Percentiles rank a stretch among this genome's conserved stretches.
Evolutionary conservation across 2,329 filamentous ascomycete species (phyloP).

Genomic region (Exophiala calicioides): DNA sequence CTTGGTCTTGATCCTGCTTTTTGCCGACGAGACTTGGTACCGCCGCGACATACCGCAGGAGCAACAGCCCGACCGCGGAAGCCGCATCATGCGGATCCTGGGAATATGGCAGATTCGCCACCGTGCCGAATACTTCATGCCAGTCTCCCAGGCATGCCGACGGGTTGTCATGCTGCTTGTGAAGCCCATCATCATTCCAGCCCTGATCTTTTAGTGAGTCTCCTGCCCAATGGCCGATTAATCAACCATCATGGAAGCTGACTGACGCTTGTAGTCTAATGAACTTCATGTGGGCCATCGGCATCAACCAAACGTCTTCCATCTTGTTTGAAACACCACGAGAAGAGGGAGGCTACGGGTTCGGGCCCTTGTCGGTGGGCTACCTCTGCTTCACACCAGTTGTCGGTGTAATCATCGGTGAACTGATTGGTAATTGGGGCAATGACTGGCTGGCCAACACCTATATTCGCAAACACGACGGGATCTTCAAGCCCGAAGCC

Average conservation of each 20-base stretch:
- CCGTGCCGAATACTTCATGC: conserved; percentile 33
- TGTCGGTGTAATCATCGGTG: neutral
- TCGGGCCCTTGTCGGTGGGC: conserved; percentile 52
- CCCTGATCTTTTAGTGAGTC: conserved; percentile 38
- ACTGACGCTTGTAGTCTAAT: conserved; percentile 28
- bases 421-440: neutral
- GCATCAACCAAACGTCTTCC: conserved; percentile 57
- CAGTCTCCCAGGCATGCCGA: conserved; percentile 35
- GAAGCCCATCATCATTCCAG: conserved; percentile 40
- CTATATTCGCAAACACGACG: conserved; percentile 49
- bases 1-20: conserved; percentile 35
- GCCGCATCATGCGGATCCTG: conserved; percentile 33
- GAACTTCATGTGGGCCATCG: conserved; percentile 46
- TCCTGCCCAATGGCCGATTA: too few relatives aligned
- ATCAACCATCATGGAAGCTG: too few relatives aligned
- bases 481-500: conserved; percentile 58
- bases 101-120: conserved; percentile 30
- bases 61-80: conserved; percentile 25
- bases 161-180: conserved; percentile 38
- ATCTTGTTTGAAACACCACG: conserved; percentile 51
- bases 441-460: conserved; percentile 34
- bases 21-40: conserved; percentile 42
- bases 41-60: conserved; percentile 31
- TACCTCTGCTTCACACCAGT: conserved; percentile 33
- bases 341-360: conserved; percentile 42